Evolutionary conservation across 129 eudicot species (phyloP), one percentile per base, ranked within the genome.

Genomic region (Flaveria sonorensis): DNA sequence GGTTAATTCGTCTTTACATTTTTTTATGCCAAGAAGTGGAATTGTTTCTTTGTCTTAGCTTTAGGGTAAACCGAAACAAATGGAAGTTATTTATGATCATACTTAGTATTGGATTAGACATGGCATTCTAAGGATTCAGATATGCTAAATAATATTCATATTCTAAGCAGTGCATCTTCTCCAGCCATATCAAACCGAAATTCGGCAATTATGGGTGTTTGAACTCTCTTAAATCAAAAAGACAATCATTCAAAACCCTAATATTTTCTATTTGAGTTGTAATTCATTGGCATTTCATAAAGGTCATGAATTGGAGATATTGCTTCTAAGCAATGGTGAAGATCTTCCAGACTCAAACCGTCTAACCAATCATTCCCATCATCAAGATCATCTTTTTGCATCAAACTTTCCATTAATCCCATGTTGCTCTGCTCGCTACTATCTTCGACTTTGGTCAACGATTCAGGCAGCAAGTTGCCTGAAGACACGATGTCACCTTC

Each of bases 331-430:
- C 28, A 74, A 32, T 62, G 28, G 7, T 79, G 83, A 72, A 79
- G 16, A 71, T 79, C 83, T 61, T 79, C 77, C 83, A 71, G 48
- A 47, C 83, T 79, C 56, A 79, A 71, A 79, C 78, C 14, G 0
- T 79, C 83, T 20, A 71, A 10, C 83, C 83, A 79, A 2, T 71
- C 83, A 71, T 71, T 79, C 21, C 66, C 83, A 71, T 71, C 77
- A 19, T 60, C 50, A 13, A 39, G 3, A 12, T 10, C 24, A 15
- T 68, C 81, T 55, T 26, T 56, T 32, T 59, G 45, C 76, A 70
- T 70, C 70, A 70, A 52, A 40, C 14, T 52, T 40, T 73, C 60
- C 13, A n/a, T 0, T 7, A 48, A 12, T 18, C 62, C 77, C 19
- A 19, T 71, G 28, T 18, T 71, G 24, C 64, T 28, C 14, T 70